Base-by-base conservation (phyloP, 176 grass and related monocot species). In the Triticum dicoccoides region DNA sequence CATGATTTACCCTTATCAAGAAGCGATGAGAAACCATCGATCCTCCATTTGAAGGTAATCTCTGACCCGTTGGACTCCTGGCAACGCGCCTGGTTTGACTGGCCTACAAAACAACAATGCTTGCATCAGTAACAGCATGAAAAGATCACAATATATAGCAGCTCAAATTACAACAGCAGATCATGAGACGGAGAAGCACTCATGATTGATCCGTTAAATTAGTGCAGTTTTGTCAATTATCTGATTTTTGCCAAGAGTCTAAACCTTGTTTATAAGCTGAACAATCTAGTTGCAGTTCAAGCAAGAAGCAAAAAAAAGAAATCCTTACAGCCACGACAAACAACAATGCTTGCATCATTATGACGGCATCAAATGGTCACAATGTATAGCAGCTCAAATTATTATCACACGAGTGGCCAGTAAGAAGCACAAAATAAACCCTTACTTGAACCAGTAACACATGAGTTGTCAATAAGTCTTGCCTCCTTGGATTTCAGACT, bases 1-100 rank as follows among this genome's bases (percentile, higher is more conserved):
- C 84, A 86, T 86, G 63, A 38, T 62, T 82, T 32, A 49, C 38
- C 79, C 47, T 51, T 52, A 65, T 71, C 88, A 52, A 90, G 72
- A 37, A 90, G 49, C 5, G 84, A 77, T 35, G 39, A 82, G 79
- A 90, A 90, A 1, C 70, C 73, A 83, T 86, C 71, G 5, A 90
- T 83, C 64, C 38, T 90, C 88, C 79, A 90, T 18, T 83, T 90
- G n/a, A 82, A 82, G 11, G 52, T 86, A 1, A 4, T 74, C 69
- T 52, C 38, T 49, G 42, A 47, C 11, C 44, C 3, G 3, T 47
- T 47, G 44, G 3, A 13, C 4, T 47, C 44, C 44, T 47, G 44
- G 44, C 44, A 1, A 1, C 1, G 25, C 3, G 4, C 67, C 4
- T 38, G 3, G 33, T 70, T 12, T 71, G 35, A 41, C 17, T 1